Conservation (phyloP, 129 eudicot genomes). For the Centaurea solstitialis region DNA sequence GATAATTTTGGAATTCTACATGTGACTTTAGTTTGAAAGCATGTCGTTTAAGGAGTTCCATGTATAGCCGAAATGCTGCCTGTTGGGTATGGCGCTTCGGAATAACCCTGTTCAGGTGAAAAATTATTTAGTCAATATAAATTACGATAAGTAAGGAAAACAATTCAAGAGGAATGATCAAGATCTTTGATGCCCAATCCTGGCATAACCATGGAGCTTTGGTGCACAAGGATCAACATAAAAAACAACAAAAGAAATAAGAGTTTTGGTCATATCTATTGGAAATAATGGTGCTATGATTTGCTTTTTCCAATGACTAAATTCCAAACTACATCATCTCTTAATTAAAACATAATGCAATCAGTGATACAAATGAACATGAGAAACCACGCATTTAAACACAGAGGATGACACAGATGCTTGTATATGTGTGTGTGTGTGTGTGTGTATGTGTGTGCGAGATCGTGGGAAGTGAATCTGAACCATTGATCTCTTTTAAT, state of each 20-base stretch:
- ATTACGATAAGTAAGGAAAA: not conserved
- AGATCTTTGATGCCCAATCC: not conserved
- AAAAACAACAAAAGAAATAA: not conserved
- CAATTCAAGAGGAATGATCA: not conserved
- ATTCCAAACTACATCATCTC: conserved; percentile 3
- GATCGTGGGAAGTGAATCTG: too few species aligned
- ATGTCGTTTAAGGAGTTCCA: conserved; percentile 83
- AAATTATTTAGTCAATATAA: not conserved
- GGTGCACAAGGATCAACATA: not conserved
- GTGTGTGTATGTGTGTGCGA: too few species aligned
- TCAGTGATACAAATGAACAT: not conserved
- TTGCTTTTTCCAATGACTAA: conserved; percentile 2
- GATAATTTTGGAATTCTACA: conserved; percentile 48
- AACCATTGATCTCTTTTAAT: too few species aligned
- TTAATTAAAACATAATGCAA: not conserved
- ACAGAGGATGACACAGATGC: conserved; percentile 8
- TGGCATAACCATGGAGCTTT: not conserved
- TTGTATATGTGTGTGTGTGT: too few species aligned
- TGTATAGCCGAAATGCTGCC: conserved; percentile 83
- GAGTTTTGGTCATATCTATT: not conserved
- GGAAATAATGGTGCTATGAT: not conserved
- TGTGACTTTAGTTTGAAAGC: conserved; percentile 60
- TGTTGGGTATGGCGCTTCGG: conserved; percentile 69
- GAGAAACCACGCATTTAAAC: conserved; percentile 5
- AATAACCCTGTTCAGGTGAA: conserved; percentile 56